These are phyloP conservation scores for Lentinula detonsa DNA, from an alignment of 768 basidiomycete species.

Conservation along the genomic window DNA sequence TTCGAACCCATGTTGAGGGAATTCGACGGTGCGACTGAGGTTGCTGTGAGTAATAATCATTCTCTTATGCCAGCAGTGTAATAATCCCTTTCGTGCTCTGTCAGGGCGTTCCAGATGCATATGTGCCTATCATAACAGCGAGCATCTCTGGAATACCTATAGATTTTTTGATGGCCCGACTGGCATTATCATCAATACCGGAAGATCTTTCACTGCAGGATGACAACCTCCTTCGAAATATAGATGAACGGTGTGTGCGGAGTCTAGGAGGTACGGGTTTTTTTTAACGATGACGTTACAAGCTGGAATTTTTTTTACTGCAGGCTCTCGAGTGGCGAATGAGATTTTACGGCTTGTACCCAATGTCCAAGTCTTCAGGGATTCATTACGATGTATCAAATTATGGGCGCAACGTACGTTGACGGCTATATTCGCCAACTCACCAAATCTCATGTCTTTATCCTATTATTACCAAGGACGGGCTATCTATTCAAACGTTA, in stretches of 20 bases:
- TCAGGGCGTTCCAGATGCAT: slow-evolving; percentile 95
- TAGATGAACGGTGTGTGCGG: slow-evolving; percentile 92
- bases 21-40: slow-evolving; percentile 78
- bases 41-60: slow-evolving; percentile 62
- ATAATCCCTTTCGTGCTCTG: not conserved
- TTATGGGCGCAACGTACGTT: slow-evolving; percentile 91
- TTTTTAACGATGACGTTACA: not conserved
- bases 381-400: slow-evolving; percentile 92
- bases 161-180: slow-evolving; percentile 90
- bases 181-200: slow-evolving; percentile 82
- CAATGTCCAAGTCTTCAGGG: slow-evolving; percentile 90
- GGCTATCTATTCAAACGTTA: slow-evolving; percentile 97
- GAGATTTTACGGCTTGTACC: slow-evolving; percentile 94
- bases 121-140: slow-evolving; percentile 90
- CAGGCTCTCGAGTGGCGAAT: slow-evolving; percentile 93
- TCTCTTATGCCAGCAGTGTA: not conserved
- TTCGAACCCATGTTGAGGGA: slow-evolving; percentile 88
- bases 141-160: slow-evolving; percentile 90
- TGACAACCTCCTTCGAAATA: slow-evolving; percentile 84
- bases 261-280: slow-evolving; percentile 75
- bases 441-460: not conserved
- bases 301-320: not conserved
- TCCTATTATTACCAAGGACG: slow-evolving; percentile 45
- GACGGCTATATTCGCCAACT: not conserved
- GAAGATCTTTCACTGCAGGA: slow-evolving; percentile 88